phyloP scores from a whole-genome alignment of 805 yeast genomes.

The Hanseniaspora clermontiae region DNA sequence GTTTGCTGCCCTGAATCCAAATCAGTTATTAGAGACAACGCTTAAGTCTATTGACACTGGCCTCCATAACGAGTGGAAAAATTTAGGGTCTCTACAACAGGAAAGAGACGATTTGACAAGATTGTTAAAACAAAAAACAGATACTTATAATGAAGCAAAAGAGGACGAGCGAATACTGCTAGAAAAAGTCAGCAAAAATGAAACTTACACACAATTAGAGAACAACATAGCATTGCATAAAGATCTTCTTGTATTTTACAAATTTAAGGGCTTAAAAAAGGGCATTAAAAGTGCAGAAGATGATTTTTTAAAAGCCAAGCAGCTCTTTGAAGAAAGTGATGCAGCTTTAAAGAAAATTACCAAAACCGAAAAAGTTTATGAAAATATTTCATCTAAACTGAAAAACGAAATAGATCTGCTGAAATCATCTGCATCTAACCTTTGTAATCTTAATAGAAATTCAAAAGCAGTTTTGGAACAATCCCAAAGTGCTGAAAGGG shows the following conservation, averaged over 20 bases:
- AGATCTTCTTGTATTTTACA: conserved; percentile 38
- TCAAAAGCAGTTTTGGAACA: not conserved
- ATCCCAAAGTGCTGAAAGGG: not conserved
- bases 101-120: conserved; percentile 29
- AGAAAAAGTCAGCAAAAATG: conserved; percentile 29
- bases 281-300: conserved; percentile 19
- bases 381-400: not conserved
- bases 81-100: conserved; percentile 41
- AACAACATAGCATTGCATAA: conserved; percentile 37
- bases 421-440: conserved; percentile 1
- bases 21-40: conserved; percentile 59
- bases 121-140: conserved; percentile 26
- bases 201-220: conserved; percentile 37
- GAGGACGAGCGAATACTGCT: conserved; percentile 20
- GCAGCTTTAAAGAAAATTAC: conserved; percentile 20
- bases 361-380: conserved; percentile 19
- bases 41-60: conserved; percentile 65
- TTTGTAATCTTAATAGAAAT: not conserved
- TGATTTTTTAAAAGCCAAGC: conserved; percentile 22
- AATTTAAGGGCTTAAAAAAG: conserved; percentile 29
- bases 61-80: conserved; percentile 44
- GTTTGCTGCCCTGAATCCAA: conserved; percentile 72
- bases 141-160: conserved; percentile 19
- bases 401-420: not conserved
- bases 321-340: conserved; percentile 16